Evolutionary conservation across 2,329 filamentous ascomycete genomes (phyloP), one percentile per base, ranked within the genome.

Genomic region (Trichoderma citrinoviride): DNA sequence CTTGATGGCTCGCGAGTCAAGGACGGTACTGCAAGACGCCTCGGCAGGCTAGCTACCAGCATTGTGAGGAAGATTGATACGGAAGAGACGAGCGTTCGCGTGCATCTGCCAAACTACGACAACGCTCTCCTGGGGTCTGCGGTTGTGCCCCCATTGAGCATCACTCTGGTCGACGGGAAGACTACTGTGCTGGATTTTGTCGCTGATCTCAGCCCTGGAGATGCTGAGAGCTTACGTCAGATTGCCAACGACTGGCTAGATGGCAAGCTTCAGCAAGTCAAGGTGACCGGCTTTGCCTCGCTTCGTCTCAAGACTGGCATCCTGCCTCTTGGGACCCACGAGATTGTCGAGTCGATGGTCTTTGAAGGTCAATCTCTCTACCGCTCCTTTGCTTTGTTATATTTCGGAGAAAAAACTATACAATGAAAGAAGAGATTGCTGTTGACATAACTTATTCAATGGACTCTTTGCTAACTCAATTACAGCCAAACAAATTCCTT

Each of bases 221-320:
- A 93, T 71, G 80, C 91, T 15, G 87, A 93, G 62, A 89, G 88
- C 6, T 87, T 97, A 70, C 88, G 91, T 66, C 85, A 84, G 66
- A 85, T 98, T 68, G 92, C 91, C 53, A 92, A 95, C 74, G 90
- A 97, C 75, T 98, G 92, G 88, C 79, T 99, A 66, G 87, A 91
- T 61, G 93, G 93, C 44, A 88, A 87, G 61, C 80, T 98, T 65
- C 84, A 87, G 12, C 82, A 84, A 64, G 78, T 99, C 65, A 86
- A 85, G 67, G 80, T 98, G 15, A 83, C 88, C 62, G 94, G 90
- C 49, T 90, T 89, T 72, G 89, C 92, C 27, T 80, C 88, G 44
- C 81, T 98, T 43, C 83, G 83, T 37, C 78, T 98, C 64, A 92
- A 88, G 75, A 91, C 93, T 53, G 94, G 95, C 25, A 77, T 96